Evolutionary conservation across 345 rosid species (phyloP).

Genomic region (Citrus glauca): DNA sequence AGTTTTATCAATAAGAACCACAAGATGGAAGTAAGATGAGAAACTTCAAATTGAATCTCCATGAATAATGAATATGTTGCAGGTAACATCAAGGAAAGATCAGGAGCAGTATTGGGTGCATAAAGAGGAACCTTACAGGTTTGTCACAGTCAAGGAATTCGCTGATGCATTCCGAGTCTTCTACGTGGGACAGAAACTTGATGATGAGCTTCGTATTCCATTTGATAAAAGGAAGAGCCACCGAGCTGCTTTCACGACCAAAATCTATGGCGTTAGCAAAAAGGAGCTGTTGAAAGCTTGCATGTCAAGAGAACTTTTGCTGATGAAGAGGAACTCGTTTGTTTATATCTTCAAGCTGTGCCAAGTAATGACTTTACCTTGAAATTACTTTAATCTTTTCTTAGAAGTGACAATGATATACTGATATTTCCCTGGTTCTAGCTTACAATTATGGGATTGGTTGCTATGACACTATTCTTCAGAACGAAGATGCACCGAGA

Average conservation of each 20-base stretch:
- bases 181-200: conserved; percentile 20
- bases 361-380: conserved; percentile 18
- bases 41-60: not conserved
- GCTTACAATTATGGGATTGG: conserved; percentile 37
- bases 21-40: not conserved
- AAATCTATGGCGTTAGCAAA: conserved; percentile 31
- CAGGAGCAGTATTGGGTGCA: conserved; percentile 36
- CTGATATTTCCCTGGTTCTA: conserved; percentile 1
- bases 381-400: not conserved
- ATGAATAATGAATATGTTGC: not conserved
- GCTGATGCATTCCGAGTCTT: conserved; percentile 27
- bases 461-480: conserved; percentile 49
- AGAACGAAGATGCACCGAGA: conserved; percentile 55
- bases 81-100: conserved; percentile 50
- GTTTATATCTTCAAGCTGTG: conserved; percentile 36
- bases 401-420: not conserved
- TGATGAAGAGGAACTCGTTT: conserved; percentile 45
- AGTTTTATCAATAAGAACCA: not conserved
- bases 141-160: conserved; percentile 32
- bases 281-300: conserved; percentile 32
- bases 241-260: conserved; percentile 37
- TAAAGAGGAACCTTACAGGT: conserved; percentile 31
- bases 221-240: conserved; percentile 32
- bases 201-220: conserved; percentile 26
- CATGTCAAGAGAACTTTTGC: conserved; percentile 33